Percentiles rank a stretch among this genome's conserved stretches.
These are phyloP conservation scores for Globisporangium spinosum DNA, from an alignment of 352 stramenopile species.

Conservation along the genomic window DNA sequence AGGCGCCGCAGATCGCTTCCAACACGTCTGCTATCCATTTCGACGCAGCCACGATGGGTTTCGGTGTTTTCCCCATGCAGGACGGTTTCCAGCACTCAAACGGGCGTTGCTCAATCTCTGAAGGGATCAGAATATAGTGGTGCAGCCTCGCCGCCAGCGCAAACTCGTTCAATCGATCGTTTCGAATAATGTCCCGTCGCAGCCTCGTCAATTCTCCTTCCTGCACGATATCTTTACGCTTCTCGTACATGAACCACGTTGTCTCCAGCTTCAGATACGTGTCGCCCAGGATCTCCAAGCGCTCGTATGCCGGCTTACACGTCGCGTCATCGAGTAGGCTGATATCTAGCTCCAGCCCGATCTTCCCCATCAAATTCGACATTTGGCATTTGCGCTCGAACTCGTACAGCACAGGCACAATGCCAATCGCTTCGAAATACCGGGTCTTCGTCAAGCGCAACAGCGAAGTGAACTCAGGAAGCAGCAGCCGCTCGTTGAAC, in stretches of 20 bases:
- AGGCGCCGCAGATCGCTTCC: constrained; percentile 79
- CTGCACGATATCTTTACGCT: constrained; percentile 61
- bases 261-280: constrained; percentile 87
- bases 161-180: constrained; percentile 78
- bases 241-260: constrained; percentile 81
- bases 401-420: constrained; percentile 83
- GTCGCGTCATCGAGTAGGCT: constrained; percentile 74
- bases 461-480: constrained; percentile 68
- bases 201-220: constrained; percentile 73
- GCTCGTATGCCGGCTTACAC: constrained; percentile 82
- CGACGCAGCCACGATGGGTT: constrained; percentile 60
- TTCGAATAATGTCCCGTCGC: constrained; percentile 83
- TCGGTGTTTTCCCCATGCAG: constrained; percentile 81
- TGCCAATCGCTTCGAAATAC: constrained; percentile 78
- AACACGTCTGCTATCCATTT: constrained; percentile 88
- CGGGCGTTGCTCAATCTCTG: constrained; percentile 76
- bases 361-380: constrained; percentile 77
- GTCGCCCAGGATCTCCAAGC: constrained; percentile 78
- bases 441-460: constrained; percentile 61
- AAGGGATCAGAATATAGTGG: constrained; percentile 77
- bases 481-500: constrained; percentile 74
- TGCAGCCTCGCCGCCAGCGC: constrained; percentile 54
- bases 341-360: constrained; percentile 75
- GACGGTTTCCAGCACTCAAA: constrained; percentile 85
- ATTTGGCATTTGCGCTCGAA: constrained; percentile 89